A percentile compares a stretch with the other conserved stretches of the same genome.
Evolutionary conservation across 768 basidiomycete species (phyloP).

Genomic region (Pleurotus giganteus): DNA sequence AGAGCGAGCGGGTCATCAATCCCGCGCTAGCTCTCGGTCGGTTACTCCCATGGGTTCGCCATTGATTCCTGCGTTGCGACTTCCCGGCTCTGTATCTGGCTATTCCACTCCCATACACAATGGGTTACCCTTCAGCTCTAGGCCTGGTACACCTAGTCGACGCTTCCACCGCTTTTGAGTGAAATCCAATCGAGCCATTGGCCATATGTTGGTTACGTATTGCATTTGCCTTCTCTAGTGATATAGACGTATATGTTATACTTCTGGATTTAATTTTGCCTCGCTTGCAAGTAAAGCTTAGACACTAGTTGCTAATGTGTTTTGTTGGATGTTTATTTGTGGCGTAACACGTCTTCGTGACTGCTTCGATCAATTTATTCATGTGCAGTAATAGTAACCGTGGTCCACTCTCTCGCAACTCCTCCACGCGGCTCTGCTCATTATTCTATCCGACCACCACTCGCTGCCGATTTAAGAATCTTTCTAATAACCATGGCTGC

Average conservation of each 20-base stretch:
- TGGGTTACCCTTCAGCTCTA: constrained; percentile 47
- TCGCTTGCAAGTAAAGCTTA: no score
- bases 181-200: no score
- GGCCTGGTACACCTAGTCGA: constrained; percentile 65
- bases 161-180: constrained; percentile 36
- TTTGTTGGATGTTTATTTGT: no score
- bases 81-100: constrained; percentile 49
- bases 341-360: constrained; percentile 8
- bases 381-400: not conserved
- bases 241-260: no score
- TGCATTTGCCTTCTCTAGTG: no score
- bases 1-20: constrained; percentile 58
- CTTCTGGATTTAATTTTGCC: no score
- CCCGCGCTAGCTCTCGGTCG: constrained; percentile 60
- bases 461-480: not conserved
- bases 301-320: no score
- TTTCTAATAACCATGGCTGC: constrained; percentile 64
- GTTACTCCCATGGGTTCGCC: constrained; percentile 64
- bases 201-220: no score
- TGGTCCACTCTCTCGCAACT: constrained; percentile 10
- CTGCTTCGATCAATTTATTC: not conserved
- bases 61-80: constrained; percentile 31
- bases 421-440: not conserved
- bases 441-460: not conserved
- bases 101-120: constrained; percentile 53